Conservation (phyloP, 176 grass and related monocot genomes). For the Eragrostis curvula region DNA sequence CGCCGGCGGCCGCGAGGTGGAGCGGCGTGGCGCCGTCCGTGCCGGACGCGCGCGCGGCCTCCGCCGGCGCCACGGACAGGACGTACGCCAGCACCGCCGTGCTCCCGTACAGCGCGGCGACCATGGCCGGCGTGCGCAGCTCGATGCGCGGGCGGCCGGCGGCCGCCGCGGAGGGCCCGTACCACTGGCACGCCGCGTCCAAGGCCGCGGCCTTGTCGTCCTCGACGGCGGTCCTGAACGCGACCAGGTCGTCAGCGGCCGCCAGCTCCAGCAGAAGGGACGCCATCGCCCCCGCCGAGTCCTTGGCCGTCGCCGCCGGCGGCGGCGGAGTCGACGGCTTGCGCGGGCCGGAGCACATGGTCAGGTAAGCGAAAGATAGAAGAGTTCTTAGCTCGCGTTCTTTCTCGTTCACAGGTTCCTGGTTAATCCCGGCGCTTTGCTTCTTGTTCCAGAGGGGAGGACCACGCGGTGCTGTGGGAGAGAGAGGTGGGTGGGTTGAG, state of each 20-base stretch:
- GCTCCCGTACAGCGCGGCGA: slow-evolving; percentile 82
- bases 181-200: slow-evolving; percentile 46
- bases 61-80: slow-evolving; percentile 33
- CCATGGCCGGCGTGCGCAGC: slow-evolving; percentile 79
- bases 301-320: background rate
- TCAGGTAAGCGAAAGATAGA: background rate
- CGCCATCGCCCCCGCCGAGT: background rate
- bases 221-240: slow-evolving; percentile 63
- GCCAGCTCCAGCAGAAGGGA: slow-evolving; percentile 75
- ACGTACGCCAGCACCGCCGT: slow-evolving; percentile 55
- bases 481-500: slow-evolving; percentile 25
- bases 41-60: slow-evolving; percentile 55
- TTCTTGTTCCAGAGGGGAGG: background rate
- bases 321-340: slow-evolving; percentile 54
- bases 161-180: slow-evolving; percentile 50
- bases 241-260: slow-evolving; percentile 67
- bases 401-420: slow-evolving; percentile 23
- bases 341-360: slow-evolving; percentile 79
- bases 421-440: background rate
- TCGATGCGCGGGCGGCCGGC: slow-evolving; percentile 43
- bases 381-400: background rate
- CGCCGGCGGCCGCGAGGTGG: slow-evolving; percentile 68
- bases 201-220: slow-evolving; percentile 39
- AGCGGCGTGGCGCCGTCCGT: slow-evolving; percentile 78
- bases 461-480: slow-evolving; percentile 19